Conservation (phyloP, 768 basidiomycete species). For the Trametes punicea region DNA sequence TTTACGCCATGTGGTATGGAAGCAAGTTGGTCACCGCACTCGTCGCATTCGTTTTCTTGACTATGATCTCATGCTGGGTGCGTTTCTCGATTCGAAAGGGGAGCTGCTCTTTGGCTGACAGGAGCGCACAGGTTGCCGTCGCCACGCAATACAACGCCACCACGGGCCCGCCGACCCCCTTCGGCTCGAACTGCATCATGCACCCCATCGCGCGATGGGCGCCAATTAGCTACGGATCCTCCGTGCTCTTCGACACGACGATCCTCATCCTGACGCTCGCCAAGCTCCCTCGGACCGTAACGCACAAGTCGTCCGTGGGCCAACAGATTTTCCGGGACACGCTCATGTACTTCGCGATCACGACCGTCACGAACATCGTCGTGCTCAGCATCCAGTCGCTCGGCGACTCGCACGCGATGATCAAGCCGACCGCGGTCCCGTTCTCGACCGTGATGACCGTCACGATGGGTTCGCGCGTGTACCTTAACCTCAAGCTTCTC, state of each 20-base stretch:
- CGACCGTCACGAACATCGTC: slow-evolving; percentile 14
- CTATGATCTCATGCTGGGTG: not conserved
- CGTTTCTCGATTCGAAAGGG: not conserved
- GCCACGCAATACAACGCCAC: slow-evolving; percentile 30
- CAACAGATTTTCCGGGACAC: slow-evolving; percentile 11
- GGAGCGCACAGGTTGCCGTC: slow-evolving; percentile 29
- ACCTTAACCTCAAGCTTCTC: slow-evolving; percentile 13
- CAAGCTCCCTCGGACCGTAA: slow-evolving; percentile 1
- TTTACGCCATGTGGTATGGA: slow-evolving; percentile 34
- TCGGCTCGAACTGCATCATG: slow-evolving; percentile 36
- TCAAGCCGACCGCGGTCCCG: slow-evolving; percentile 18
- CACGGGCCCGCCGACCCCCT: slow-evolving; percentile 26
- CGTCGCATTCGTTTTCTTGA: slow-evolving; percentile 12
- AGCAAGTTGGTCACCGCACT: slow-evolving; percentile 26
- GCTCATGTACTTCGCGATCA: slow-evolving; percentile 15
- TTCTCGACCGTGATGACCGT: slow-evolving; percentile 25
- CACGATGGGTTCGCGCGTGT: slow-evolving; percentile 28
- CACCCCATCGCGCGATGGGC: slow-evolving; percentile 33
- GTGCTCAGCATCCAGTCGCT: slow-evolving; percentile 18
- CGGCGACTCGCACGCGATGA: slow-evolving; percentile 6
- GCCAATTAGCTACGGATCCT: slow-evolving; percentile 33
- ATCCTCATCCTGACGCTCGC: slow-evolving; percentile 29
- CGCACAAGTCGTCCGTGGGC: not conserved
- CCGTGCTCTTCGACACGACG: slow-evolving; percentile 31
- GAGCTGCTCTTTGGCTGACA: not conserved